Evolutionary conservation across 2,329 filamentous ascomycete genomes (phyloP).

Genomic region (Huntiella bhutanensis): DNA sequence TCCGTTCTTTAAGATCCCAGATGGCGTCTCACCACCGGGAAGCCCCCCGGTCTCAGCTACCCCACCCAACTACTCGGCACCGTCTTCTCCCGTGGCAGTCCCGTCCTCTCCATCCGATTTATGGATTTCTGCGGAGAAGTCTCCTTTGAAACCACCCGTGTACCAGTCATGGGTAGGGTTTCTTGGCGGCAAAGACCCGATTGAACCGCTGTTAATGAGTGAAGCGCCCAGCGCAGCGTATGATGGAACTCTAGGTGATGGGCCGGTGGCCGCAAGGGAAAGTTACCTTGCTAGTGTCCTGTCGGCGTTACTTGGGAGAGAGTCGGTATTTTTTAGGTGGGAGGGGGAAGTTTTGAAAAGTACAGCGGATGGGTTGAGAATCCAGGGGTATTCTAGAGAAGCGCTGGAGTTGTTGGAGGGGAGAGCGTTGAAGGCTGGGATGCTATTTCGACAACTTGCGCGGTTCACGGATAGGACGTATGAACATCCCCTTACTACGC

Average conservation of each 20-base stretch:
- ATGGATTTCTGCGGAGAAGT: slow-evolving; percentile 27
- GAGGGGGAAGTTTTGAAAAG: slow-evolving; percentile 35
- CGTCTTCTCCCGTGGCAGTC: not conserved
- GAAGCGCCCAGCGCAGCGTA: slow-evolving; percentile 49
- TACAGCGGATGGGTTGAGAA: slow-evolving; percentile 26
- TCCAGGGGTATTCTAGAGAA: slow-evolving; percentile 36
- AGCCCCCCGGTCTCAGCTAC: not conserved
- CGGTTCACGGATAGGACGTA: slow-evolving; percentile 29
- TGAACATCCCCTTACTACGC: slow-evolving; percentile 19
- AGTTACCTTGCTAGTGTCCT: slow-evolving; percentile 39
- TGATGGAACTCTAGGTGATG: slow-evolving; percentile 37
- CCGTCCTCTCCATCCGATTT: slow-evolving; percentile 17
- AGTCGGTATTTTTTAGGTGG: slow-evolving; percentile 52
- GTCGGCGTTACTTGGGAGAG: slow-evolving; percentile 48
- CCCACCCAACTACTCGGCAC: not conserved
- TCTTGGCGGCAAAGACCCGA: slow-evolving; percentile 18
- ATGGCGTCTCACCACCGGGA: not conserved
- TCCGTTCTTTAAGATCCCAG: slow-evolving; percentile 9
- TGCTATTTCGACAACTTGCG: slow-evolving; percentile 26
- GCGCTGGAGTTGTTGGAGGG: slow-evolving; percentile 27
- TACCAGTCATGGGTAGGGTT: slow-evolving; percentile 57
- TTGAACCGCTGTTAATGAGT: slow-evolving; percentile 38
- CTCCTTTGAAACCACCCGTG: slow-evolving; percentile 18
- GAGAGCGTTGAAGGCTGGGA: slow-evolving; percentile 29
- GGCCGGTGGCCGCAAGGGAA: slow-evolving; percentile 24